Conservation (phyloP, 2,329 filamentous ascomycete species). For the Ophiocordyceps camponoti-leonardi region DNA sequence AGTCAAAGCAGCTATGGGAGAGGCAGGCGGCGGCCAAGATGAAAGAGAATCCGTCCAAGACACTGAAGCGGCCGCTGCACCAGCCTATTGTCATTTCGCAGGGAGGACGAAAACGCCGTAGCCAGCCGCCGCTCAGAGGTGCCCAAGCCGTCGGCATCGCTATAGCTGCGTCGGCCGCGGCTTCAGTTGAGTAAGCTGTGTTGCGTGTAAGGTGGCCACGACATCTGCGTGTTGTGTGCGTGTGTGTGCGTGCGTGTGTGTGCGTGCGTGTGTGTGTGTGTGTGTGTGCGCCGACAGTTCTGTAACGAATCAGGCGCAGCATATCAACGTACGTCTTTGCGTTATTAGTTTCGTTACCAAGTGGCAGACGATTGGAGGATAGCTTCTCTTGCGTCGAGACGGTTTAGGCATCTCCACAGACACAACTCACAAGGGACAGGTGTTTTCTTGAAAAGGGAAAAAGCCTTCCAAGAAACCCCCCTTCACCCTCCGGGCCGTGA, state of each 20-base stretch:
- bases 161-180: not conserved
- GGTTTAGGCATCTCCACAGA: not conserved
- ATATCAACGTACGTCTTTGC: not conserved
- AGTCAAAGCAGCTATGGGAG: constrained; percentile 41
- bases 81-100: constrained; percentile 31
- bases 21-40: constrained; percentile 31
- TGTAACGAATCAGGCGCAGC: not conserved
- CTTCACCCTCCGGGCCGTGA: too few species aligned
- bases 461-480: not conserved
- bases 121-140: constrained; percentile 6
- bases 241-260: not conserved
- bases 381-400: not conserved
- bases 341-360: not conserved
- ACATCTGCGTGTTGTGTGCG: not conserved
- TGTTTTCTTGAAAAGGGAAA: too few species aligned
- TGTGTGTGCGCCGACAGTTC: not conserved
- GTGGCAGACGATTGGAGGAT: not conserved
- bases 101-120: constrained; percentile 4
- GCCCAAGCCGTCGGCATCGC: not conserved
- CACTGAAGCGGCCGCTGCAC: constrained; percentile 38
- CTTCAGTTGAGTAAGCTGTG: not conserved
- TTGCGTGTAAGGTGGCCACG: not conserved
- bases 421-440: not conserved
- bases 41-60: constrained; percentile 26
- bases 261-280: not conserved